Conservation (phyloP, 139 green algal species). For the Pleodorina starrii region DNA sequence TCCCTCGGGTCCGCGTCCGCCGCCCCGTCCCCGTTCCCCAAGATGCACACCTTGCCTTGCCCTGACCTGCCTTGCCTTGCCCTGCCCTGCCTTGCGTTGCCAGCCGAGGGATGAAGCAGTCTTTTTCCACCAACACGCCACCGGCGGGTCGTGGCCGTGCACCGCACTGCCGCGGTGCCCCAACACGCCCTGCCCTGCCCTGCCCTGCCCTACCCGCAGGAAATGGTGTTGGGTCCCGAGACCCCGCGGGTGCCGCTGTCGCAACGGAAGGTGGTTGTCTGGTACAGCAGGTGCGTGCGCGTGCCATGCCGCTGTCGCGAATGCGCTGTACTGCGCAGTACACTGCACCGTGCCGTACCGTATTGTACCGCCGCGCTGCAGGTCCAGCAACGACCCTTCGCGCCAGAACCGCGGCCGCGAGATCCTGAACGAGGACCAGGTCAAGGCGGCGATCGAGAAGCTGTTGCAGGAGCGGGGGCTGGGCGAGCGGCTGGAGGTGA, state of each 20-base stretch:
- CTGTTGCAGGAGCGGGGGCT: constrained; percentile 27
- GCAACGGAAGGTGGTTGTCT: constrained; percentile 46
- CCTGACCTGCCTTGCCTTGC: too few species aligned
- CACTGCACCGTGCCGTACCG: not conserved
- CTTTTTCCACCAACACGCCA: too few species aligned
- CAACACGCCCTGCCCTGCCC: too few species aligned
- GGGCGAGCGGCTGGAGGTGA: constrained; percentile 40
- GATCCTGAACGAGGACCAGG: constrained; percentile 35
- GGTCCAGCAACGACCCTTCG: not conserved
- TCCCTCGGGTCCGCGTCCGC: too few species aligned
- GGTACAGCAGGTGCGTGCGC: constrained; percentile 36
- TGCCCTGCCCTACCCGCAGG: too few species aligned
- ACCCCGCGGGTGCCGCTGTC: constrained; percentile 28
- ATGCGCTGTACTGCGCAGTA: not conserved
- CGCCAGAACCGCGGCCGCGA: not conserved
- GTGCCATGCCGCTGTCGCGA: not conserved
- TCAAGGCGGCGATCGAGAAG: not conserved
- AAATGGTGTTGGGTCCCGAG: constrained; percentile 32
- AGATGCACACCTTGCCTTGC: too few species aligned
- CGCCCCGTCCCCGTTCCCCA: too few species aligned
- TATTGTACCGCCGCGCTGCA: not conserved
- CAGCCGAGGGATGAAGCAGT: too few species aligned
- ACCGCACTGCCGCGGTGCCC: too few species aligned
- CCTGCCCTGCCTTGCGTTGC: too few species aligned
- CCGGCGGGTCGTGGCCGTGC: too few species aligned